phyloP scores from a whole-genome alignment of 2,329 filamentous ascomycete species.

The Diaporthe nobilis region DNA sequence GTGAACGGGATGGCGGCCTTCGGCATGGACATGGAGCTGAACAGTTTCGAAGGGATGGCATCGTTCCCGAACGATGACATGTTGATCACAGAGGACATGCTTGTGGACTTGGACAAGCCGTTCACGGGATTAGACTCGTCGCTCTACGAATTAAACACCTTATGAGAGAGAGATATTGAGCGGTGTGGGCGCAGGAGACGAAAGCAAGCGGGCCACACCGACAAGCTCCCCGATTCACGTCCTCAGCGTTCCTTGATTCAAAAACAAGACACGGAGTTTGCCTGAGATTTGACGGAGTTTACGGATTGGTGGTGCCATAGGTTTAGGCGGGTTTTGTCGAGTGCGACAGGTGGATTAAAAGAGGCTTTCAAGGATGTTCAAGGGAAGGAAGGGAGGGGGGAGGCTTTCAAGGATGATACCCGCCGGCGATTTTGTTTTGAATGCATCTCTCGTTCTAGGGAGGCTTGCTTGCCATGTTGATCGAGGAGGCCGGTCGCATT shows the following conservation, averaged over 20 bases:
- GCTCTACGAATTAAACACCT: conserved; percentile 56
- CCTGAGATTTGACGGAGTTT: conserved; percentile 34
- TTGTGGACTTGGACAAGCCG: conserved; percentile 64
- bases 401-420: conserved; percentile 42
- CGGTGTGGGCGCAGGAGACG: not conserved
- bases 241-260: conserved; percentile 9
- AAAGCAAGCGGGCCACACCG: not conserved
- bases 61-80: conserved; percentile 45
- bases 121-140: conserved; percentile 64
- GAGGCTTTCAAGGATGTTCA: conserved; percentile 32
- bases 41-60: conserved; percentile 47
- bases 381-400: conserved; percentile 8
- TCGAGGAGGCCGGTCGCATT: conserved; percentile 8
- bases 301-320: conserved; percentile 17
- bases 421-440: conserved; percentile 38
- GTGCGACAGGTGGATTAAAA: conserved; percentile 37
- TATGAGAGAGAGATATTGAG: not conserved
- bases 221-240: not conserved
- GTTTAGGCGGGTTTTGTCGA: conserved; percentile 12
- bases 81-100: conserved; percentile 37
- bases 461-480: not conserved
- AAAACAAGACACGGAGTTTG: conserved; percentile 26
- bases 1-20: conserved; percentile 47
- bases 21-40: conserved; percentile 54
- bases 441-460: conserved; percentile 26